Evolutionary conservation across 768 basidiomycete species (phyloP), one percentile per base, ranked within the genome.

Genomic region (Strobilomyces confusus): DNA sequence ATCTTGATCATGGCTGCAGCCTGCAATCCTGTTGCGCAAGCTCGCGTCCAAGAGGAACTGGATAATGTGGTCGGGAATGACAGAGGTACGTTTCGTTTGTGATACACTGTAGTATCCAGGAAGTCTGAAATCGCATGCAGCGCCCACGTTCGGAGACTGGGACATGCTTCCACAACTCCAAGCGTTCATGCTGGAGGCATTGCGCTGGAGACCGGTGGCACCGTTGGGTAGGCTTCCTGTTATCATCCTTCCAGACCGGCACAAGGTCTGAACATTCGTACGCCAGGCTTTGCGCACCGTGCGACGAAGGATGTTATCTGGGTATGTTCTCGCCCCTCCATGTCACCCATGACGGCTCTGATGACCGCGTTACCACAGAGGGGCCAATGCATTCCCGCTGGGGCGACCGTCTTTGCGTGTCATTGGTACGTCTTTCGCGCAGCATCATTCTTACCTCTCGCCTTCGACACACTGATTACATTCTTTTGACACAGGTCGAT

Each of bases 1-100:
- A 71, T 76, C 36, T 67, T 71, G 29, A 70, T 84, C 19, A 64
- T 83, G 65, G 82, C 82, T 1, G 76, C 82, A 0, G 79, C 79
- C 0, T 73, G 73, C 44, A 75, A 78, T 56, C 83, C 81, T 0
- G 75, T 76, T 22, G 72, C 79, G 1, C 82, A 83, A 41, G 60
- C 49, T 1, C 69, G 62, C 9, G 77, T 83, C 0, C 81, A 81
- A 53, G 73, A 76, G 22, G 80, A 86, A 54, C 65, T 86, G 2
- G 82, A 83, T 51, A 26, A 48, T 14, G 72, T 84, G 1, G 63
- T 83, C 19, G 82, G 81, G 1, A 63, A 62, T 14, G 73, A 62
- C 23, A 60, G 62, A 50, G n/a, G 69, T 64, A 40, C 22, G 58
- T n/a, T n/a, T 32, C 5, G 15, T 5, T 8, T 23, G 4, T 48